These are phyloP conservation scores for Chrysanthemum lavandulifolium DNA, from an alignment of 129 eudicot genomes.

Conservation along the genomic window DNA sequence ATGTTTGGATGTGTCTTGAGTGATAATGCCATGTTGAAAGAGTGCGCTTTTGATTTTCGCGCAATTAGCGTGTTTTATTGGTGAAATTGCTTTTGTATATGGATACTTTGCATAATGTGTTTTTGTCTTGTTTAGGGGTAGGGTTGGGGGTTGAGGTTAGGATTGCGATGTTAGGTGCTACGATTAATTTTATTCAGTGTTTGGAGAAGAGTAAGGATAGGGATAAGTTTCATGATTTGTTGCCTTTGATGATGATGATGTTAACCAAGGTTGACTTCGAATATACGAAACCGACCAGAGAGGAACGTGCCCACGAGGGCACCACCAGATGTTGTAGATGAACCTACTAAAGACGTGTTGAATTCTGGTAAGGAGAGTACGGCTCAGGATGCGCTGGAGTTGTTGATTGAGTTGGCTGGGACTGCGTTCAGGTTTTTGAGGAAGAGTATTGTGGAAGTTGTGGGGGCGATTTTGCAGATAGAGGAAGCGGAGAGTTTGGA, in stretches of 20 bases:
- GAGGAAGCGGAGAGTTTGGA: conserved; percentile 83
- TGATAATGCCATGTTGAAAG: conserved; percentile 42
- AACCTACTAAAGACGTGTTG: conserved; percentile 18
- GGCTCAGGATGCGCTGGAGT: conserved; percentile 80
- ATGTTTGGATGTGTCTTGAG: conserved; percentile 85
- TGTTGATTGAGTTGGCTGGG: conserved; percentile 87
- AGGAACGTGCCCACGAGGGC: too few relatives aligned
- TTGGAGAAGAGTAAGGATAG: conserved; percentile 60
- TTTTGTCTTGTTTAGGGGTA: conserved; percentile 45
- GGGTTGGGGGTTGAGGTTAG: conserved; percentile 60
- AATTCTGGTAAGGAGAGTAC: conserved; percentile 62
- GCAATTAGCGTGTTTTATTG: conserved; percentile 76
- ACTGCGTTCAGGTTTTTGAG: conserved; percentile 81
- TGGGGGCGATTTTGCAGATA: conserved; percentile 79
- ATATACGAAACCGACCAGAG: too few relatives aligned
- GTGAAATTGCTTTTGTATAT: conserved; percentile 51
- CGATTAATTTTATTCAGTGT: conserved; percentile 77
- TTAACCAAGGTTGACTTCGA: conserved; percentile 40
- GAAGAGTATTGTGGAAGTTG: conserved; percentile 77
- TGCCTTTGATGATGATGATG: conserved; percentile 88
- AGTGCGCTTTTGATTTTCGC: conserved; percentile 76
- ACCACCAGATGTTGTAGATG: too few relatives aligned
- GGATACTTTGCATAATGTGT: conserved; percentile 73
- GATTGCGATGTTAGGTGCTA: conserved; percentile 75
- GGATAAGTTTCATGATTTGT: conserved; percentile 78